A percentile compares a stretch with the other conserved stretches of the same genome.
Evolutionary conservation across 441 rosid genomes (phyloP).

Genomic region (Viola pubescens): DNA sequence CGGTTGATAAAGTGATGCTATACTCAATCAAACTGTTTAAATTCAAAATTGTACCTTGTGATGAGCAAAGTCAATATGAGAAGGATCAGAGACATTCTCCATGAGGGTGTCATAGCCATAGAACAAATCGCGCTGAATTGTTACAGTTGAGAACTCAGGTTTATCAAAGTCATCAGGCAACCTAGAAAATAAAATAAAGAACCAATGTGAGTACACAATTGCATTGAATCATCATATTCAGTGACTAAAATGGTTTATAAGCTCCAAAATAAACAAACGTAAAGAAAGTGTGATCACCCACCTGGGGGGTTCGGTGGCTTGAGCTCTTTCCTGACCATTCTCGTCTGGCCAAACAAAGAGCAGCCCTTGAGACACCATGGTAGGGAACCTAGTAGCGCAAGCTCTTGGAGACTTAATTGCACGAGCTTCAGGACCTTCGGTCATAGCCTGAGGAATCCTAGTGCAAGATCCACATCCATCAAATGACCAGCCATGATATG

Average conservation of each 20-base stretch:
- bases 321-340: slow-evolving; percentile 79
- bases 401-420: slow-evolving; percentile 75
- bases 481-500: slow-evolving; percentile 97
- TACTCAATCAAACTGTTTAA: slow-evolving; percentile 1
- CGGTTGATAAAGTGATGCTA: neutral
- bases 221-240: neutral
- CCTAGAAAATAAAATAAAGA: slow-evolving; percentile 31
- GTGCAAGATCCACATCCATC: slow-evolving; percentile 84
- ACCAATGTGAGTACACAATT: neutral
- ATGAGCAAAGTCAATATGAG: slow-evolving; percentile 90
- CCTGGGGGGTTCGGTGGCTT: slow-evolving; percentile 57
- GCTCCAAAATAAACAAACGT: slow-evolving; percentile 1
- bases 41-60: slow-evolving; percentile 53
- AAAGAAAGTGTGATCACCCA: slow-evolving; percentile 18
- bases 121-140: slow-evolving; percentile 87
- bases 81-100: slow-evolving; percentile 98
- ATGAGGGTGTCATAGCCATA: slow-evolving; percentile 91
- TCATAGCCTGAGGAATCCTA: slow-evolving; percentile 65
- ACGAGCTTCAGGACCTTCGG: slow-evolving; percentile 88
- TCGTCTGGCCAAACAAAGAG: slow-evolving; percentile 98
- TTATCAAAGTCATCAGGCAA: slow-evolving; percentile 80
- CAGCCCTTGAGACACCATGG: slow-evolving; percentile 80
- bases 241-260: neutral
- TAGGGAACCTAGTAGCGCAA: slow-evolving; percentile 60
- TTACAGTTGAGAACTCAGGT: slow-evolving; percentile 80